Evolutionary conservation across 257 asterid genomes (phyloP).

Genomic region (Solanum paucissectum): DNA sequence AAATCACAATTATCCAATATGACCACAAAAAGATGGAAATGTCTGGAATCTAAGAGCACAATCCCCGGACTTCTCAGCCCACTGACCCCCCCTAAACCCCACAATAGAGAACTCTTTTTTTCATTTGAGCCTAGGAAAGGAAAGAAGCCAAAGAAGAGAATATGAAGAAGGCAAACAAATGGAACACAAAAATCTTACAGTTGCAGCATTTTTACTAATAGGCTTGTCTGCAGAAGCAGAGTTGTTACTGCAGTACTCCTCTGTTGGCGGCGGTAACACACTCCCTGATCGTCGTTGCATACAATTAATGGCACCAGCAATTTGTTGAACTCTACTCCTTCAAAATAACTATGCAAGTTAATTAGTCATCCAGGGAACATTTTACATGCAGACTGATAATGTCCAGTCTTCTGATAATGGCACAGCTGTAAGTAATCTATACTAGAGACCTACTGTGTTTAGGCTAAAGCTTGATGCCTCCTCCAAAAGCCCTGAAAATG

Average conservation of each 20-base stretch:
- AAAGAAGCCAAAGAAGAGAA: background rate
- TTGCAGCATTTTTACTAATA: slow-evolving; percentile 42
- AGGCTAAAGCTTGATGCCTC: background rate
- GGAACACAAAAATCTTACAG: slow-evolving; percentile 41
- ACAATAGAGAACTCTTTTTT: background rate
- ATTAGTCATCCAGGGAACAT: slow-evolving; percentile 4
- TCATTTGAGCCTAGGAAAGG: background rate
- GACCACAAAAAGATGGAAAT: background rate
- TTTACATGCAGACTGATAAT: background rate
- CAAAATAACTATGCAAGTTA: slow-evolving; percentile 29
- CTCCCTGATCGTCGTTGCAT: slow-evolving; percentile 63
- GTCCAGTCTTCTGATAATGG: background rate
- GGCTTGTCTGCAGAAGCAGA: slow-evolving; percentile 50
- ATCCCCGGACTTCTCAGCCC: background rate
- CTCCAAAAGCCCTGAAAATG: background rate
- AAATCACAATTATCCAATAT: background rate
- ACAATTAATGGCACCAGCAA: slow-evolving; percentile 52
- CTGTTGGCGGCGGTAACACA: slow-evolving; percentile 80
- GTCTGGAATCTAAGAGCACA: background rate
- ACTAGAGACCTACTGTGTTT: background rate
- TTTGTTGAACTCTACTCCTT: slow-evolving; percentile 80
- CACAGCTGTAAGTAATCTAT: background rate
- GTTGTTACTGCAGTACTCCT: slow-evolving; percentile 53
- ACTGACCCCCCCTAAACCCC: background rate
- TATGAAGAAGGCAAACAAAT: background rate